phyloP scores from a whole-genome alignment of 129 eudicot species.

The Helianthus tuberosus region DNA sequence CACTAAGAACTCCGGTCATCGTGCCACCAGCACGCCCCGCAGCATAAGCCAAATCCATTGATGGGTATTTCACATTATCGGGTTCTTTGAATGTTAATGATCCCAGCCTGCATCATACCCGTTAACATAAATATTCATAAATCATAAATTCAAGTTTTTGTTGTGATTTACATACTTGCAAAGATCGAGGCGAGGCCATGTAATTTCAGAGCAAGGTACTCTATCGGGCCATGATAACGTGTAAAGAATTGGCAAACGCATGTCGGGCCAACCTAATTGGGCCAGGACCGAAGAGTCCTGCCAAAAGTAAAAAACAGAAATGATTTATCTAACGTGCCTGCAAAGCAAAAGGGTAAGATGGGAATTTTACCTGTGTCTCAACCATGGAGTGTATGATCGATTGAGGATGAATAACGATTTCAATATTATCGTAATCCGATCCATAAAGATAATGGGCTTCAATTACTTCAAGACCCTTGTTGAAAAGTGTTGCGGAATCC shows the following conservation, averaged over 20 bases:
- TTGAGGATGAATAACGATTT: conserved; percentile 93
- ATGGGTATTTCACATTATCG: conserved; percentile 92
- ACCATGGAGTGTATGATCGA: conserved; percentile 97
- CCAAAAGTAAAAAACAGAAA: background rate
- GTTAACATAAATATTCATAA: background rate
- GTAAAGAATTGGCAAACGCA: conserved; percentile 98
- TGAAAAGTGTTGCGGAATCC: conserved; percentile 95
- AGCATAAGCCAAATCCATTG: conserved; percentile 89
- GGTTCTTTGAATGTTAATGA: conserved; percentile 90
- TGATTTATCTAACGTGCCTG: conserved; percentile 43
- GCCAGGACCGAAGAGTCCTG: conserved; percentile 95
- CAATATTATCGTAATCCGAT: conserved; percentile 79
- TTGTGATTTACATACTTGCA: conserved; percentile 63
- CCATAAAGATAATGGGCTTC: conserved; percentile 98
- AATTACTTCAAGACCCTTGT: conserved; percentile 98
- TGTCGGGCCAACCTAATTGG: conserved; percentile 98
- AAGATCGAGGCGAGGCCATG: conserved; percentile 98
- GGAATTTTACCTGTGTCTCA: conserved; percentile 75
- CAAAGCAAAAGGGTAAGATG: background rate
- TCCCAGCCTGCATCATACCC: conserved; percentile 56
- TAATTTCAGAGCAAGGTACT: conserved; percentile 79
- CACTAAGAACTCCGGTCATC: conserved; percentile 97
- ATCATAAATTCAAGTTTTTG: background rate
- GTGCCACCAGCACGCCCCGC: conserved; percentile 99
- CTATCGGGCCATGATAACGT: conserved; percentile 94